Base-by-base conservation (phyloP, 2,329 filamentous ascomycete species). In the Raffaelea deltoideospora region DNA sequence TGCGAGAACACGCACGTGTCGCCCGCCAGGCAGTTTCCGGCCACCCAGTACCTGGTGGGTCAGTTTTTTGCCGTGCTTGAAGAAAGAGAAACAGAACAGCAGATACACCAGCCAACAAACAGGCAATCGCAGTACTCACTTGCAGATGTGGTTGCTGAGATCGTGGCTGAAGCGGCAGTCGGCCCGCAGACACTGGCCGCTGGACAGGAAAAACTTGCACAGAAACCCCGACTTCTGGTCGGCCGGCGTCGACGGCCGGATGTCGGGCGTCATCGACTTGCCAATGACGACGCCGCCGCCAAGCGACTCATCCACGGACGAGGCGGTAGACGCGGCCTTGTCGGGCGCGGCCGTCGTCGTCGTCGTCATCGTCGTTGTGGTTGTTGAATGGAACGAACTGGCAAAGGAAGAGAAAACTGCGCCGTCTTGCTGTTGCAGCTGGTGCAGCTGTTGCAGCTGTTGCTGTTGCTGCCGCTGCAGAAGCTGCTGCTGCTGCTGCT, bases 151-250 rank as follows among this genome's bases (percentile, higher is more conserved):
- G 52, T 83, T 92, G 53, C 84, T 93, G 31, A 94, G 70, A 55
- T 98, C 88, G 57, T 98, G 90, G 47, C 87, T 94, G 58, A 96
- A 98, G 40, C 88, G 79, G 56, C 90, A 98, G 57, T 98, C 90
- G 41, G 88, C 88, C 41, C 90, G 76, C 37, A 95, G 76, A 55
- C 90, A 98, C 56, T 90, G 83, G n/a, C 90, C 90, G 8, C 82
- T 92, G 10, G 87, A 88, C 44, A 98, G 65, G 66, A 86, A 96
- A 57, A 96, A 98, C 59, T 94, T 93, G 71, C 90, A 98, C 30
- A 96, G 83, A 28, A 95, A 79, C 20, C 85, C 80, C 44, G 81
- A 85, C 55, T 86, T 88, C 48, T 79, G 77, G 19, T 74, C 72
- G 19, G 75, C 72, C 3, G 88, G 87, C 1, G 86, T 93, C 9